Percentiles rank a stretch among this genome's conserved stretches.
phyloP scores from a whole-genome alignment of 2,329 filamentous ascomycete species.

The Ascochyta pisi region DNA sequence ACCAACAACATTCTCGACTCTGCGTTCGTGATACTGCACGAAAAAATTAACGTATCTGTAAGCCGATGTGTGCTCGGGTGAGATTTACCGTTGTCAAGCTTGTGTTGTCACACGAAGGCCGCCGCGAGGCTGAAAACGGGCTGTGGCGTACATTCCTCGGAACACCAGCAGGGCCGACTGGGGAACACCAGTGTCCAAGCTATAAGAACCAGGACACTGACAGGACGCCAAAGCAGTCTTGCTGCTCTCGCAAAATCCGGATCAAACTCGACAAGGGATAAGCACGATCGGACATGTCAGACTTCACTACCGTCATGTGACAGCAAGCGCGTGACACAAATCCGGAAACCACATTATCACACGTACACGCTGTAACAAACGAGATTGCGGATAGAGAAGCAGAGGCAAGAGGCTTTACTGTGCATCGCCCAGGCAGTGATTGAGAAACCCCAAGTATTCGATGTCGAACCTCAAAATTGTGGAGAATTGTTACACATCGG shows the following conservation, averaged over 20 bases:
- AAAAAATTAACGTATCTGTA: neutral
- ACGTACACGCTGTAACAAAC: neutral
- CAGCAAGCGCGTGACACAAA: neutral
- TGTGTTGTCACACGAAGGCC: slow-evolving; percentile 4
- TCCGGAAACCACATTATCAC: neutral
- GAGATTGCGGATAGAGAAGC: neutral
- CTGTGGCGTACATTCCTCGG: slow-evolving; percentile 9
- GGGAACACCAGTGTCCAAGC: neutral
- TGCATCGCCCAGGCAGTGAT: neutral
- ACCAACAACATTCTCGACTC: neutral
- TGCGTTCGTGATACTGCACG: neutral
- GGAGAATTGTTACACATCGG: too few relatives aligned
- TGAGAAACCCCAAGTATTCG: too few relatives aligned
- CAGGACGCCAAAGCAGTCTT: neutral
- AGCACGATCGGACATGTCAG: neutral
- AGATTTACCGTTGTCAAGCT: neutral
- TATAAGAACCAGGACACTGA: neutral
- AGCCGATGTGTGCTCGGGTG: neutral
- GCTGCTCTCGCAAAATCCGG: neutral
- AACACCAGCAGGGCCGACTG: neutral
- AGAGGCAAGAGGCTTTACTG: neutral
- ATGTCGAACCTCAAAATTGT: too few relatives aligned
- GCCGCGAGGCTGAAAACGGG: slow-evolving; percentile 7
- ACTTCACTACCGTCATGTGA: neutral
- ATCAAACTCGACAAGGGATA: neutral